Evolutionary conservation across 805 yeast genomes (phyloP), one percentile per base, ranked within the genome.

Genomic region (Candida glaebosa): DNA sequence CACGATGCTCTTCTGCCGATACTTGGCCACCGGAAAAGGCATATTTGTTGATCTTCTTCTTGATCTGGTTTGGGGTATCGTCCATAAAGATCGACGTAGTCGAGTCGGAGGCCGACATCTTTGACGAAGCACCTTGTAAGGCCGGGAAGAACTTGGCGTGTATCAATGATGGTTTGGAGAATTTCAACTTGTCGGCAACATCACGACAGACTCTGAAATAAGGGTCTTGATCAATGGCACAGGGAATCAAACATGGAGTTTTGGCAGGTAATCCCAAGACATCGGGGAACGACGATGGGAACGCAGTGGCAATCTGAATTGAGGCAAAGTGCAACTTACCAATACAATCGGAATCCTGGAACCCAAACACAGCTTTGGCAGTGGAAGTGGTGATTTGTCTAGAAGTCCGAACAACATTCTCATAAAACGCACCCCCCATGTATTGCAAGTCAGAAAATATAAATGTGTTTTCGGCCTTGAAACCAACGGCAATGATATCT

Each of bases 211-310:
- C 95, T 67, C 99, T 79, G 73, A 93, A 93, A 66, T 93, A 93
- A 22, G 99, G 98, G 65, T 93, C 99, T 73, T 91, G 99, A 63
- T 93, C 99, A 61, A 93, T 93, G 37, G 99, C 99, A 75, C 99
- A 93, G 31, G 99, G 99, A 63, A 93, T 93, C 63, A 93, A 73
- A 66, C 96, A 88, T 47, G 96, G 98, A 0, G 97, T 88, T 70
- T 90, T 93, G 37, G 82, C 72, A 35, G 95, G 87, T 55, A 83
- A 67, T 5, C 87, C 96, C 53, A 93, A 77, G 18, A 93, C 85
- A 49, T 84, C 96, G 2, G 98, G 99, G 78, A 87, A 93, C 10
- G 97, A 87, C 37, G 91, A 86, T 44, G 96, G 95, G 72, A 93
- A 91, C 1, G 96, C 95, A 14, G 97, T 82, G 18, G 97, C 87